Evolutionary conservation across 75 land plant genomes (phyloP).

Genomic region (Cunninghamia lanceolata): DNA sequence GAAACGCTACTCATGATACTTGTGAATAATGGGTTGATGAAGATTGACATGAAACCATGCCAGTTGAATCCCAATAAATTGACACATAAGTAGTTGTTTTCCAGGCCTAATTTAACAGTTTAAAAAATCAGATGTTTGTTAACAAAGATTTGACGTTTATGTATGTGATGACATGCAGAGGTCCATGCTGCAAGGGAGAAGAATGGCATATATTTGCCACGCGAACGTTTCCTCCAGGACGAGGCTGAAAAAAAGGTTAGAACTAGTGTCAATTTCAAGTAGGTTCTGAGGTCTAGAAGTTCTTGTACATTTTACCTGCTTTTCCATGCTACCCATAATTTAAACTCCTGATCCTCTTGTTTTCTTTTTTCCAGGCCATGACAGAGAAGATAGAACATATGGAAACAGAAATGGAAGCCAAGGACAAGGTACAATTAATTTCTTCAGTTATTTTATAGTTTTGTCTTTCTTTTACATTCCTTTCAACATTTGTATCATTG

Average conservation of each 20-base stretch:
- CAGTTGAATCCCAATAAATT: neutral
- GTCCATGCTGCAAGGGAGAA: conserved; percentile 96
- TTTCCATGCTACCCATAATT: neutral
- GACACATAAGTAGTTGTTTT: neutral
- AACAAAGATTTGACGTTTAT: neutral
- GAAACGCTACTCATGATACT: too few relatives aligned
- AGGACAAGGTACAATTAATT: conserved; percentile 70
- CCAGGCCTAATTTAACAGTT: neutral
- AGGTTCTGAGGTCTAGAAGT: conserved; percentile 1
- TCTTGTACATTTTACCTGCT: neutral
- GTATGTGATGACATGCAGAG: conserved; percentile 39
- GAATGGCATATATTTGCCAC: conserved; percentile 98
- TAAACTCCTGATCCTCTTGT: neutral
- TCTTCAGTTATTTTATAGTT: conserved; percentile 5
- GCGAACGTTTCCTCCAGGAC: conserved; percentile 82
- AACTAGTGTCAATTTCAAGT: neutral
- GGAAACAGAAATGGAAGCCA: conserved; percentile 81
- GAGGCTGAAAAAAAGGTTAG: conserved; percentile 99
- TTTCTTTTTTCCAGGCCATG: conserved; percentile 66
- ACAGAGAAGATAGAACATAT: conserved; percentile 87
- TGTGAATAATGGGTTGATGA: too few relatives aligned
- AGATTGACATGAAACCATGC: neutral
- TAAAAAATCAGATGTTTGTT: neutral
- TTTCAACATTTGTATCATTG: conserved; percentile 2
- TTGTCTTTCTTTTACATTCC: conserved; percentile 5